A percentile compares a stretch with the other conserved stretches of the same genome.
These are phyloP conservation scores for Pyricularia grisea DNA, from an alignment of 2,329 filamentous ascomycete species.

Conservation along the genomic window DNA sequence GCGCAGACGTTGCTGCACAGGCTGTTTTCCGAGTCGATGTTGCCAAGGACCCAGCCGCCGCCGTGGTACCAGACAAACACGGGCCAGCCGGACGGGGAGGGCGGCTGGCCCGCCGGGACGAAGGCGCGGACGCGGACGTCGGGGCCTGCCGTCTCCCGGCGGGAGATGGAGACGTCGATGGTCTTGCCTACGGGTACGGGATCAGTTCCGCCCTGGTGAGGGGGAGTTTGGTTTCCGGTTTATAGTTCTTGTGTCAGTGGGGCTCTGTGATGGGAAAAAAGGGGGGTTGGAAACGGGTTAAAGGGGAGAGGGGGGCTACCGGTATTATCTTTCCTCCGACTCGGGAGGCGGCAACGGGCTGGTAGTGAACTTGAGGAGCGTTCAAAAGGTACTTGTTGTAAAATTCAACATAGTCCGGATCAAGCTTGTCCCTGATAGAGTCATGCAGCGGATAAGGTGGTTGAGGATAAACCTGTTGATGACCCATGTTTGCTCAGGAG, in stretches of 20 bases:
- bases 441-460: not conserved
- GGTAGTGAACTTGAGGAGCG: not conserved
- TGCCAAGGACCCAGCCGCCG: conserved; percentile 28
- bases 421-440: not conserved
- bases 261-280: not conserved
- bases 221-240: too few species aligned
- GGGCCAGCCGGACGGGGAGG: conserved; percentile 20
- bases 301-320: not conserved
- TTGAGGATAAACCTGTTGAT: not conserved
- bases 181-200: conserved; percentile 19
- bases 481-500: not conserved
- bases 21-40: conserved; percentile 9
- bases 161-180: conserved; percentile 18
- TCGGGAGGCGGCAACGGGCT: not conserved
- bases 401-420: not conserved
- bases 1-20: not conserved
- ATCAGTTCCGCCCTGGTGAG: not conserved
- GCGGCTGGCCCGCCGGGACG: not conserved
- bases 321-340: not conserved
- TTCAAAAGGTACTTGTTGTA: not conserved
- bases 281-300: too few species aligned
- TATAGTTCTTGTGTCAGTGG: not conserved
- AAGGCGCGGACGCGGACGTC: not conserved
- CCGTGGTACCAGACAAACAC: conserved; percentile 29
- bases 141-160: conserved; percentile 10